phyloP scores from a whole-genome alignment of 495 filamentous ascomycete species.

The Niebla homalea region DNA sequence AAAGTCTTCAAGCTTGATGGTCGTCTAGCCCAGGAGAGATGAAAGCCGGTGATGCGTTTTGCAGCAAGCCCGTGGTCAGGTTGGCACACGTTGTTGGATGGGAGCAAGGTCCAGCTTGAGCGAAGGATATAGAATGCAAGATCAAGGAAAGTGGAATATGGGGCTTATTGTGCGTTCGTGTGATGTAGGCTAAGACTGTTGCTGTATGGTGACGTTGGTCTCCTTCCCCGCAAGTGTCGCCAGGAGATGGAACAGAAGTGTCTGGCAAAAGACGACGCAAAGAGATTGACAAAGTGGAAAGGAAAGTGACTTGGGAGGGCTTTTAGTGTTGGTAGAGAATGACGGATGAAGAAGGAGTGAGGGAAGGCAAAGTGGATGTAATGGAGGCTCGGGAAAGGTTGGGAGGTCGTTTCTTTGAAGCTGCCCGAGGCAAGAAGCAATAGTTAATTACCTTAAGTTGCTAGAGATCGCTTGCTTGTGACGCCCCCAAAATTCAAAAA shows the following conservation, averaged over 20 bases:
- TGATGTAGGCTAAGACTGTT: constrained; percentile 4
- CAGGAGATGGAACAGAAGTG: not conserved
- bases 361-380: constrained; percentile 10
- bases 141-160: constrained; percentile 10
- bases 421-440: constrained; percentile 1
- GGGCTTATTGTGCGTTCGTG: constrained; percentile 1
- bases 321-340: constrained; percentile 21
- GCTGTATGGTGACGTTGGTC: constrained; percentile 15
- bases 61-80: not conserved
- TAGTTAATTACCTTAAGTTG: no score
- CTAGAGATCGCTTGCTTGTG: not conserved
- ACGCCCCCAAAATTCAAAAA: no score
- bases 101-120: not conserved
- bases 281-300: constrained; percentile 4
- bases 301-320: not conserved
- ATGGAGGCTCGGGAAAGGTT: constrained; percentile 5
- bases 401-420: constrained; percentile 6
- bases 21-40: not conserved
- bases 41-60: not conserved
- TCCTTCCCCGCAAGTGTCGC: constrained; percentile 10
- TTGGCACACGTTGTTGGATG: constrained; percentile 1
- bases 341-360: constrained; percentile 21
- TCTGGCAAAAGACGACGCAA: not conserved
- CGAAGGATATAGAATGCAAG: constrained; percentile 12
- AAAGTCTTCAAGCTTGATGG: not conserved